Evolutionary conservation across 2,329 filamentous ascomycete species (phyloP), one percentile per base, ranked within the genome.

Genomic region (Phialocephala subalpina): DNA sequence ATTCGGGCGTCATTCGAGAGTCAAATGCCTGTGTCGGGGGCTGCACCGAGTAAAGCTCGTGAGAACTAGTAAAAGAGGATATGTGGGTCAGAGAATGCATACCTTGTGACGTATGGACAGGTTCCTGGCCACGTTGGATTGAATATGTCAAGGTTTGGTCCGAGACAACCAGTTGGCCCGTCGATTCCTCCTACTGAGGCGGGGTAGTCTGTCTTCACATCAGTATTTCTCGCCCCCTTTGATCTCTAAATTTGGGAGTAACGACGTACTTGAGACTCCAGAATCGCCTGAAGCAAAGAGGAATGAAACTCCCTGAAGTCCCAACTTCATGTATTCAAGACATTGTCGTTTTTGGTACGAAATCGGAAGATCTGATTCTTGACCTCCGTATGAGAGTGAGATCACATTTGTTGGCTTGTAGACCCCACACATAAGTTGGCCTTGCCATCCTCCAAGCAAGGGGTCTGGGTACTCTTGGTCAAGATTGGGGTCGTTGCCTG

Each of bases 281-380:
- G 76, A 74, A 72, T 90, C 87, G 4, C 87, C 87, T 2, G 84
- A 86, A 14, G 84, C 82, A 75, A 90, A 87, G 38, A 91, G 77
- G 18, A 91, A 80, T 1, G 86, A 85, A 1, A 90, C 84, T 33
- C 90, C 90, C 25, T 88, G 85, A 2, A 87, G 83, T 20, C 87
- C 88, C 38, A 91, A 84, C 72, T 90, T 84, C 52, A 84, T 87
- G 72, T 90, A 88, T 66, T 87, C 80, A 67, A 84, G 81, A 79
- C 89, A 92, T 14, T 89, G 86, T 57, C 83, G 83, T 60, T 81
- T 78, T 35, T 88, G 57, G 47, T 59, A 59, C 22, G 57, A 47
- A 20, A 59, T 73, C 0, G 89, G 88, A 0, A 92, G 80, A 2
- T 84, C 83, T 72, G 90, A 86, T 77, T 92, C 90, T 65, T 87